Conservation (phyloP, 2,329 filamentous ascomycete species). For the Fusarium palustre region DNA sequence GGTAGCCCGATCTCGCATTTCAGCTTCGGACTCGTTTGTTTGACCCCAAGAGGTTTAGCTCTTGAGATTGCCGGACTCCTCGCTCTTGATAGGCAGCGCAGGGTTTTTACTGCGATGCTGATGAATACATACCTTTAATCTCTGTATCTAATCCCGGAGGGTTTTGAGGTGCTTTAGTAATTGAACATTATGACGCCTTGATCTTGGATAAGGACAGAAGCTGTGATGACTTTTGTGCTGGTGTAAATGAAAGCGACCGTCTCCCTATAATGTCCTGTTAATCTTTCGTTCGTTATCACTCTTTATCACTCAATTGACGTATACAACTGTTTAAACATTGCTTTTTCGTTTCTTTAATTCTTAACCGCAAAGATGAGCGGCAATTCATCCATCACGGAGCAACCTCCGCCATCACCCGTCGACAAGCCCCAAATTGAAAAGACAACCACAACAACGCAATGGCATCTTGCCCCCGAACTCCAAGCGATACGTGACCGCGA, state of each 20-base stretch:
- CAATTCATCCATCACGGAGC: neutral
- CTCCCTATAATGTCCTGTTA: neutral
- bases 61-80: neutral
- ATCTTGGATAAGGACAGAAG: neutral
- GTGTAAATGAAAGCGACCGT: neutral
- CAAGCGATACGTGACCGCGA: neutral
- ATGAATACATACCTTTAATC: neutral
- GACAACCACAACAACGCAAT: neutral
- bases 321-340: fast-evolving
- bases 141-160: neutral
- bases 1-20: neutral
- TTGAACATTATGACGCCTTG: neutral
- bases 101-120: neutral
- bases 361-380: neutral
- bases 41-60: neutral
- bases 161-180: neutral
- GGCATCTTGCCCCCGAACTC: neutral
- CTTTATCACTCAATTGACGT: neutral
- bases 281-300: neutral
- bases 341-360: neutral
- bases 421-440: neutral
- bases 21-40: neutral
- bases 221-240: neutral
- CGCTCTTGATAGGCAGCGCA: neutral
- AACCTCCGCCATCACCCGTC: neutral